phyloP scores from a whole-genome alignment of 805 yeast genomes.

The Scheffersomyces ergatensis region DNA sequence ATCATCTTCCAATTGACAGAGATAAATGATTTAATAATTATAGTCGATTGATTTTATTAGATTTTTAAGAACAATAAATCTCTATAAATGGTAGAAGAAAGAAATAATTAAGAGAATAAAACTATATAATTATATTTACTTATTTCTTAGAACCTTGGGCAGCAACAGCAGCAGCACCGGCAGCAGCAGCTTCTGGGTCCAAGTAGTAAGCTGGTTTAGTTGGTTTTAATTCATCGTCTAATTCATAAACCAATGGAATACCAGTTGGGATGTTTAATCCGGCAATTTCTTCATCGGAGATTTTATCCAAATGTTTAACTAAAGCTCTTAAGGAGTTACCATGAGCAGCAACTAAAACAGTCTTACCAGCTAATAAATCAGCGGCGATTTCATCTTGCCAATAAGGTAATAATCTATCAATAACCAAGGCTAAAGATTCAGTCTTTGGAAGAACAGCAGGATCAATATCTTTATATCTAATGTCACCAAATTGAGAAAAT shows the following conservation, averaged over 20 bases:
- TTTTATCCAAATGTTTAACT: conserved; percentile 92
- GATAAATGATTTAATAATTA: too few species aligned
- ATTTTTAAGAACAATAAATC: too few species aligned
- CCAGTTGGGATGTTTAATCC: conserved; percentile 97
- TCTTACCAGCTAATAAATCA: conserved; percentile 82
- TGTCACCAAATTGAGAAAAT: conserved; percentile 83
- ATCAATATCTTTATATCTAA: conserved; percentile 80
- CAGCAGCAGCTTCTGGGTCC: conserved; percentile 99
- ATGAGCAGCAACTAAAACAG: conserved; percentile 93
- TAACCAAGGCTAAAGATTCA: conserved; percentile 91
- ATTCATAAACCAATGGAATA: conserved; percentile 95
- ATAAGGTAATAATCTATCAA: conserved; percentile 95
- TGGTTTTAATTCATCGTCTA: conserved; percentile 84
- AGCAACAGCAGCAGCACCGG: conserved; percentile 99
- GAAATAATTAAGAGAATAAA: too few species aligned
- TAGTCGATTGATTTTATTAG: too few species aligned
- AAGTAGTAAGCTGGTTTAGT: conserved; percentile 91
- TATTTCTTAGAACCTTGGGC: conserved; percentile 72
- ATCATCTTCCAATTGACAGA: too few species aligned
- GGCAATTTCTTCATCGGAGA: conserved; percentile 89
- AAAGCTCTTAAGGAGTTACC: conserved; percentile 98
- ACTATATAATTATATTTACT: background rate
- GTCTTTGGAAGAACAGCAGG: conserved; percentile 88
- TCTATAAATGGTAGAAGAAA: too few species aligned
- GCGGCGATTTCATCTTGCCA: conserved; percentile 90